Evolutionary conservation across 2,329 filamentous ascomycete species (phyloP).

Genomic region (Akanthomyces dipterigenus): DNA sequence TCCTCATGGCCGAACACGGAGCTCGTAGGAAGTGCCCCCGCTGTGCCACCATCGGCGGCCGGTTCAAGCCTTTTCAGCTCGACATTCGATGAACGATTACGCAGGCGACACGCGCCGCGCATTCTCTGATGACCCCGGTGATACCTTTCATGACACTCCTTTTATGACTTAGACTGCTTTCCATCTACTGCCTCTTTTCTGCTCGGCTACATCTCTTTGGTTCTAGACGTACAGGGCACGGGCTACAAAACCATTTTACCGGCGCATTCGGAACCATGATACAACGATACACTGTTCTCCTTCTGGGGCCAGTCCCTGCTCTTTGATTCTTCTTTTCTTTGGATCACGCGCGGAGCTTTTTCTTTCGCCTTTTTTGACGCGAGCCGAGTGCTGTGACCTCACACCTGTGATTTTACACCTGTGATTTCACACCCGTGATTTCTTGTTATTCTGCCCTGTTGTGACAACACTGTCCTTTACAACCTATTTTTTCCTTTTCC

Average conservation of each 20-base stretch:
- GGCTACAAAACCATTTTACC: constrained; percentile 13
- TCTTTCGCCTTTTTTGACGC: neutral
- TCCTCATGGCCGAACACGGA: constrained; percentile 68
- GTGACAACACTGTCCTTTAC: constrained; percentile 9
- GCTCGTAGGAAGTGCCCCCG: constrained; percentile 71
- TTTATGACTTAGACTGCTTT: neutral
- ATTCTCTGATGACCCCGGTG: neutral
- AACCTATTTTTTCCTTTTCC: constrained; percentile 9
- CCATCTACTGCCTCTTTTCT: neutral
- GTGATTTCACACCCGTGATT: neutral
- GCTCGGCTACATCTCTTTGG: neutral
- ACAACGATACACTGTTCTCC: constrained; percentile 16
- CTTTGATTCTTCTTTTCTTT: neutral
- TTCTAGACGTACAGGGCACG: constrained; percentile 10
- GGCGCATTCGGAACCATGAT: constrained; percentile 21
- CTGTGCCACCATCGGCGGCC: constrained; percentile 70
- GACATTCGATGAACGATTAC: constrained; percentile 59
- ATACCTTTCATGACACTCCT: neutral
- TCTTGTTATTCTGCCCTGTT: neutral
- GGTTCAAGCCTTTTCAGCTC: constrained; percentile 79
- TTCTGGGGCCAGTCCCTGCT: constrained; percentile 11
- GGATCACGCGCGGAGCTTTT: constrained; percentile 2
- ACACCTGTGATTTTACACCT: neutral
- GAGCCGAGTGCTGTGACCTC: neutral
- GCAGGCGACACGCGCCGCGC: neutral